phyloP scores from a whole-genome alignment of 306 rosid genomes.

The Abrus pulchellus region DNA sequence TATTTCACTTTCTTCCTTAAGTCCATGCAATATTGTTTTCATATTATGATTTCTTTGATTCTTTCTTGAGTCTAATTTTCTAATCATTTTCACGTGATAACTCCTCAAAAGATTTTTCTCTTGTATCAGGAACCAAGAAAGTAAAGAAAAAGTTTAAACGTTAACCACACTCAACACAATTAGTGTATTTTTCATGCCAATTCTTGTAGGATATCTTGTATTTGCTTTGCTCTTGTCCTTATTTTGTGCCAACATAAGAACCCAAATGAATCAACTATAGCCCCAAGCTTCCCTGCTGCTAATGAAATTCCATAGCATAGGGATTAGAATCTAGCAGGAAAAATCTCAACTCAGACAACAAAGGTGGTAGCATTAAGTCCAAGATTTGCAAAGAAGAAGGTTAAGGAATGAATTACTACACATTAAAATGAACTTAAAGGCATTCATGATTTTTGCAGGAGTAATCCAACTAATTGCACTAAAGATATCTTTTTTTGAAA shows the following conservation, averaged over 20 bases:
- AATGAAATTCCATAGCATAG: slow-evolving; percentile 82
- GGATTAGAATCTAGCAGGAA: slow-evolving; percentile 71
- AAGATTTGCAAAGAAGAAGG: slow-evolving; percentile 81
- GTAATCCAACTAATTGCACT: slow-evolving; percentile 85
- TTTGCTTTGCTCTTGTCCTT: slow-evolving; percentile 63
- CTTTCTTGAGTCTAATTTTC: slow-evolving; percentile 15
- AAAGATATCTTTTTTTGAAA: slow-evolving; percentile 78
- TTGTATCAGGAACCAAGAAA: slow-evolving; percentile 76
- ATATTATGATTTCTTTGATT: no score
- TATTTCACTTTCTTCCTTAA: no score
- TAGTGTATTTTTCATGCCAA: slow-evolving; percentile 68
- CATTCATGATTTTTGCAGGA: slow-evolving; percentile 69
- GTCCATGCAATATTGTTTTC: no score
- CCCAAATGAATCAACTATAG: slow-evolving; percentile 79
- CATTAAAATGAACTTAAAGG: slow-evolving; percentile 82
- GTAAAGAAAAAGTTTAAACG: slow-evolving; percentile 65
- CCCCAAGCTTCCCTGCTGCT: slow-evolving; percentile 73
- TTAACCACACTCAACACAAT: slow-evolving; percentile 57
- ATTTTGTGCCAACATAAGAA: slow-evolving; percentile 77
- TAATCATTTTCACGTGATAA: slow-evolving; percentile 73
- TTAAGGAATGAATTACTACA: slow-evolving; percentile 64
- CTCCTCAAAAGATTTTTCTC: slow-evolving; percentile 77
- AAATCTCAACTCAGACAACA: slow-evolving; percentile 81
- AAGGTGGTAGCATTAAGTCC: slow-evolving; percentile 88
- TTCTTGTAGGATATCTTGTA: slow-evolving; percentile 76